Conservation (phyloP, 139 green algal species). For the Ettlia oleoabundans region DNA sequence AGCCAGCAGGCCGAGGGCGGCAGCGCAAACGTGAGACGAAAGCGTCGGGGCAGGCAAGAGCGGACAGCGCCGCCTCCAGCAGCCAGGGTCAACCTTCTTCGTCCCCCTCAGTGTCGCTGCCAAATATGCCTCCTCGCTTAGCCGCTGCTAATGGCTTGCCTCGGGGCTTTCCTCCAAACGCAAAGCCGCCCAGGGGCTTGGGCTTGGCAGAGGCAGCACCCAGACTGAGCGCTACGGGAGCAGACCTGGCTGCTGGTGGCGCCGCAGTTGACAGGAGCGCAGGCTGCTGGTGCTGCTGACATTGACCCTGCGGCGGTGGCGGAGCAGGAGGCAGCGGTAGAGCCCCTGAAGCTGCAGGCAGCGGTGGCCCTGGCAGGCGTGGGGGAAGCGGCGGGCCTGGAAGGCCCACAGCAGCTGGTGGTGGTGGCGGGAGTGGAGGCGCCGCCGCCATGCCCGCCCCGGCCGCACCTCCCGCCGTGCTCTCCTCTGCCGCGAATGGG, state of each 20-base stretch:
- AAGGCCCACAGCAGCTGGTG: background rate
- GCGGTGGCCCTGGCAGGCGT: too few relatives aligned
- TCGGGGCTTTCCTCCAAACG: background rate
- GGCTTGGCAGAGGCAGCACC: background rate
- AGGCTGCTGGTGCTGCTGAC: background rate
- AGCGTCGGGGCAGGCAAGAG: too few relatives aligned
- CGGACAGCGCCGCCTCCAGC: too few relatives aligned
- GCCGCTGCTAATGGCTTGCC: background rate
- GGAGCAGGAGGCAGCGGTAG: background rate
- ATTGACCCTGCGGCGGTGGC: too few relatives aligned
- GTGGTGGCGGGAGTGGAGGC: background rate
- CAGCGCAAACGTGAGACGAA: too few relatives aligned
- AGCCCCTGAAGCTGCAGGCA: background rate
- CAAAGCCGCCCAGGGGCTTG: background rate
- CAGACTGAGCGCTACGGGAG: background rate
- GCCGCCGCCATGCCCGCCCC: background rate
- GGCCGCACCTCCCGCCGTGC: background rate
- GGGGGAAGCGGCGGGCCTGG: too few relatives aligned
- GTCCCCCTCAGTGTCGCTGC: conserved; percentile 21
- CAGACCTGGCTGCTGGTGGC: too few relatives aligned
- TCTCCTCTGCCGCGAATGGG: background rate
- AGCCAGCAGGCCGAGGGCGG: too few relatives aligned
- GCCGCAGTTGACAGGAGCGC: background rate
- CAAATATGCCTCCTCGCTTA: conserved; percentile 13
- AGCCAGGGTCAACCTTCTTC: background rate